These are phyloP conservation scores for Fusarium sp. DNA, from an alignment of 2,329 filamentous ascomycete species.

Conservation along the genomic window DNA sequence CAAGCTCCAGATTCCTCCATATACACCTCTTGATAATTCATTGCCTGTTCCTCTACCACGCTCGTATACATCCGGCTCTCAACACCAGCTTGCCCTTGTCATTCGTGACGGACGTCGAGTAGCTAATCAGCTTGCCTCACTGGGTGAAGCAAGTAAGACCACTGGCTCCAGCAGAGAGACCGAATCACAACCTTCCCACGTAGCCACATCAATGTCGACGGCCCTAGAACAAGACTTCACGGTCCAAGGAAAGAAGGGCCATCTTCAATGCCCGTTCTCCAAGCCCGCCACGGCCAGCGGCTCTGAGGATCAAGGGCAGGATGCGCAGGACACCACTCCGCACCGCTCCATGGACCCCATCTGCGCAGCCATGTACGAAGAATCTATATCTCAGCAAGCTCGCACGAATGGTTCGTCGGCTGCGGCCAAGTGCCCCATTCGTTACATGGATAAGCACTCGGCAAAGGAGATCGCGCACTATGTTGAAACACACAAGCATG, in stretches of 20 bases:
- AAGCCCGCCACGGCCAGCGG: constrained; percentile 50
- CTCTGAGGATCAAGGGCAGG: constrained; percentile 42
- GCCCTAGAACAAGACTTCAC: constrained; percentile 91
- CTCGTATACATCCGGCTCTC: constrained; percentile 52
- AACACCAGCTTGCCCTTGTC: constrained; percentile 68
- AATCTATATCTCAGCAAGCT: constrained; percentile 63
- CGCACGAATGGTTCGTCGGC: constrained; percentile 60
- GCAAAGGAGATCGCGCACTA: constrained; percentile 93
- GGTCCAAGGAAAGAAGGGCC: constrained; percentile 80
- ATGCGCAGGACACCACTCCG: constrained; percentile 52
- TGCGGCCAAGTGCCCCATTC: constrained; percentile 81
- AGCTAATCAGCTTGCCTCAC: constrained; percentile 60
- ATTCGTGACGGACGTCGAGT: constrained; percentile 71
- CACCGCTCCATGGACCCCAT: constrained; percentile 67
- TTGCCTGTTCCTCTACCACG: constrained; percentile 64
- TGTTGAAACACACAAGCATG: constrained; percentile 94
- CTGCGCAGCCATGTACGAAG: constrained; percentile 70
- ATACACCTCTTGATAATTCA: constrained; percentile 58
- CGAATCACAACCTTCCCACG: constrained; percentile 55
- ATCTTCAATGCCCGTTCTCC: constrained; percentile 82
- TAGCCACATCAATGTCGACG: constrained; percentile 67
- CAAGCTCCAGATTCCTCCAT: constrained; percentile 71
- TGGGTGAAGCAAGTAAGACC: constrained; percentile 61
- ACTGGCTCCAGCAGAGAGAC: constrained; percentile 60
- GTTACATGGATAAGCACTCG: constrained; percentile 90